Evolutionary conservation across 768 basidiomycete species (phyloP), one percentile per base, ranked within the genome.

Genomic region (Termitomyces sp.): DNA sequence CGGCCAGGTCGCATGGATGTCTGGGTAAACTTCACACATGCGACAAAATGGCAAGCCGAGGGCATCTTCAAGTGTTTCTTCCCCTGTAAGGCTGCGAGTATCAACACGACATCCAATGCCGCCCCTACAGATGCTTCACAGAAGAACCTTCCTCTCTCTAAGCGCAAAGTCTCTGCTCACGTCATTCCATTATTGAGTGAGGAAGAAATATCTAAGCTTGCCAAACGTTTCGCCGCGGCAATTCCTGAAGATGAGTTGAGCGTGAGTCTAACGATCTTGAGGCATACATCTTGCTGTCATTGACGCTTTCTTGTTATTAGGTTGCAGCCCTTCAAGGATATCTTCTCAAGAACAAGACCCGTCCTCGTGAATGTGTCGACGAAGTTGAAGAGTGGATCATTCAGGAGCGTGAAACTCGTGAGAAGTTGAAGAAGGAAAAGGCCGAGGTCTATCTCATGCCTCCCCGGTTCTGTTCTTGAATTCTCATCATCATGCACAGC

Each of bases 31-130:
- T 94, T 94, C 73, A 87, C 88, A 51, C 87, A 94, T 66, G 91
- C 92, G 5, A 92, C 90, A 8, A 93, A 91, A 70, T 93, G 90
- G 90, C 92, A 94, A 66, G 92, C 92, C 14, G 91, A 92, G 71
- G 91, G 90, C 51, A 90, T 94, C 68, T 94, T 92, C 84, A 92
- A 92, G 69, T 92, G 90, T 71, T 94, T 94, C 84, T 94, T 94
- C 86, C 91, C 92, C 3, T 86, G 71, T 71, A 84, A 77, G 61
- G 74, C 77, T 52, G 57, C 71, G 19, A 56, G 68, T 38, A 57
- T 64, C 16, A 51, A 60, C 8, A 58, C 60, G 21, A 21, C 63
- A n/a, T 21, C 63, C 7, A 48, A 50, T 16, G 49, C 64, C n/a
- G 56, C 57, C 14, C 58, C 68, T 16, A 67, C 70, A 42, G 83